A percentile compares a stretch with the other conserved stretches of the same genome.
These are phyloP conservation scores for Penicillium paradoxum DNA, from an alignment of 495 filamentous ascomycete species.

Conservation along the genomic window DNA sequence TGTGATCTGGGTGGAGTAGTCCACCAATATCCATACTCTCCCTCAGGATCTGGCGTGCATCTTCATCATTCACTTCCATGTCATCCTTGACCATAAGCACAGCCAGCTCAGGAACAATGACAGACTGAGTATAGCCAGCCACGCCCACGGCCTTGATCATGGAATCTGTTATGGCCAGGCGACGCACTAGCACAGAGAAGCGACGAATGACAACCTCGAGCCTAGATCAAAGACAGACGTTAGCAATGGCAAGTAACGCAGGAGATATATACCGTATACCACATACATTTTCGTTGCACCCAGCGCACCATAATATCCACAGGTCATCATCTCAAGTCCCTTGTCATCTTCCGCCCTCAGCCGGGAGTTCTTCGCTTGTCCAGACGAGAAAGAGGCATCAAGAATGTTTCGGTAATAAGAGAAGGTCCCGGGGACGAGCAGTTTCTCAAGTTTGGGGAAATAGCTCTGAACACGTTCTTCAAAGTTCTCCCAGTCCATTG, in stretches of 20 bases:
- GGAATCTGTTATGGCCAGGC: slow-evolving; percentile 58
- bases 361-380: slow-evolving; percentile 56
- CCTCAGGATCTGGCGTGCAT: slow-evolving; percentile 62
- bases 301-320: slow-evolving; percentile 84
- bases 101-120: slow-evolving; percentile 82
- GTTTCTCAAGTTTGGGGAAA: slow-evolving; percentile 46
- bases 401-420: slow-evolving; percentile 63
- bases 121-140: slow-evolving; percentile 72
- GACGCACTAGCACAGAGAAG: slow-evolving; percentile 58
- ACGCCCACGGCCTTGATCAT: slow-evolving; percentile 67
- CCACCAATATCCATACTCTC: slow-evolving; percentile 78
- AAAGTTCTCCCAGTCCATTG: slow-evolving; percentile 70
- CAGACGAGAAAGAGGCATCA: slow-evolving; percentile 51
- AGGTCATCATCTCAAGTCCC: slow-evolving; percentile 43
- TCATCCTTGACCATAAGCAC: slow-evolving; percentile 78
- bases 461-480: slow-evolving; percentile 57
- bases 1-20: slow-evolving; percentile 60
- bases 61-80: slow-evolving; percentile 60
- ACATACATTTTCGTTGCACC: slow-evolving; percentile 62
- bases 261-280: slow-evolving; percentile 11
- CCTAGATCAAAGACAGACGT: slow-evolving; percentile 26
- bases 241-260: not conserved
- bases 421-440: slow-evolving; percentile 51
- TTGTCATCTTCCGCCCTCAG: slow-evolving; percentile 38
- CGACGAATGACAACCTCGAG: slow-evolving; percentile 58